Percentiles rank a stretch among this genome's conserved stretches.
These are phyloP conservation scores for Garcia nutans DNA, from an alignment of 345 rosid genomes.

Conservation along the genomic window DNA sequence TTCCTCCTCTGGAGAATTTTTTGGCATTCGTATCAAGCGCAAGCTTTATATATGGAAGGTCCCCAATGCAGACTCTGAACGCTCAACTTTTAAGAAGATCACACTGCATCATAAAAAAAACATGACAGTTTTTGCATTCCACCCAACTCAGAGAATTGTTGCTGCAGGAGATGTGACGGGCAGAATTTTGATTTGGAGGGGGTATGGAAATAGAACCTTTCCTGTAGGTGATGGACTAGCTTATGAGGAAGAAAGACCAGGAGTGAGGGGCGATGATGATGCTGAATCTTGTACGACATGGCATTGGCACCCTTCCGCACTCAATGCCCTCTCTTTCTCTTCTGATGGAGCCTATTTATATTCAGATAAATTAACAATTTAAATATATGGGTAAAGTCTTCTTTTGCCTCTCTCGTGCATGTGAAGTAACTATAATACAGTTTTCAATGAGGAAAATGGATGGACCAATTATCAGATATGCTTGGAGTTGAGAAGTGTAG, in stretches of 20 bases:
- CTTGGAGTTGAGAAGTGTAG: not conserved
- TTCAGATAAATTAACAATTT: slow-evolving; percentile 53
- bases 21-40: slow-evolving; percentile 55
- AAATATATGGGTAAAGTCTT: not conserved
- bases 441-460: not conserved
- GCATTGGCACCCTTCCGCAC: slow-evolving; percentile 87
- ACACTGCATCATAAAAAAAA: slow-evolving; percentile 77
- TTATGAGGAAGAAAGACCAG: slow-evolving; percentile 70
- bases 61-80: slow-evolving; percentile 49
- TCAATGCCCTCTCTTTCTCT: slow-evolving; percentile 72
- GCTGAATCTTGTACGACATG: slow-evolving; percentile 90
- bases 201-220: slow-evolving; percentile 61
- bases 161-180: slow-evolving; percentile 94
- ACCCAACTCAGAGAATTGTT: slow-evolving; percentile 70
- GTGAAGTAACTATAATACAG: not conserved
- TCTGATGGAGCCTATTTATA: slow-evolving; percentile 88
- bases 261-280: slow-evolving; percentile 90
- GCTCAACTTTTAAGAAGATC: slow-evolving; percentile 47
- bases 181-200: slow-evolving; percentile 90
- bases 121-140: slow-evolving; percentile 70
- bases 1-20: slow-evolving; percentile 60
- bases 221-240: slow-evolving; percentile 25
- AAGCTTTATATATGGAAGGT: slow-evolving; percentile 74
- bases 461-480: slow-evolving; percentile 1
- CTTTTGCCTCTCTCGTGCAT: not conserved